Evolutionary conservation across 73 alveolate species (phyloP).

Genomic region (Paramecium tetraurelia): DNA sequence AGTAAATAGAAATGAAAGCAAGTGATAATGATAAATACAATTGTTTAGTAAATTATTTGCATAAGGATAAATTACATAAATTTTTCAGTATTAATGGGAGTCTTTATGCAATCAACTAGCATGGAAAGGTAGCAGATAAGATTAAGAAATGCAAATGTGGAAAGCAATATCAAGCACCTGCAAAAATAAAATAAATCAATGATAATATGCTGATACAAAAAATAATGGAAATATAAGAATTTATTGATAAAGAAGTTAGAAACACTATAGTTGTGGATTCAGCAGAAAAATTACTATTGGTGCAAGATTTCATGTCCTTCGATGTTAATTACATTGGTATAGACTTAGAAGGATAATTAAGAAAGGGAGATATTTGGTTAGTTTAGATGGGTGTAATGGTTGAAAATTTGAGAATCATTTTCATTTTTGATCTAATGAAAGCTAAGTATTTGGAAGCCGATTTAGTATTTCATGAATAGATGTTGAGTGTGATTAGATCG

Average conservation of each 20-base stretch:
- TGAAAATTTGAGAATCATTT: background rate
- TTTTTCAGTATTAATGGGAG: background rate
- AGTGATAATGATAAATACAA: background rate
- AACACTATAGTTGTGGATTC: background rate
- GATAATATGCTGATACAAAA: background rate
- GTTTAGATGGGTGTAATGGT: background rate
- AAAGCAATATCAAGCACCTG: background rate
- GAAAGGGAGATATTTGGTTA: constrained; percentile 6
- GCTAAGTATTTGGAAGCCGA: background rate
- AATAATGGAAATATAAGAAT: background rate
- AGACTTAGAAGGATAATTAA: constrained; percentile 4
- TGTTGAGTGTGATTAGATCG: background rate
- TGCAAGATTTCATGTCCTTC: background rate
- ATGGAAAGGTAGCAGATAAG: background rate
- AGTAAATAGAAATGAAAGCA: background rate
- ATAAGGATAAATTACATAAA: background rate
- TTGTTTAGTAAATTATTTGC: background rate
- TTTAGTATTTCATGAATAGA: background rate
- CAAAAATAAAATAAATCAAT: background rate
- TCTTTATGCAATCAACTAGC: background rate
- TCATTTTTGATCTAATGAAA: constrained; percentile 21
- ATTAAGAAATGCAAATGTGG: constrained; percentile 7
- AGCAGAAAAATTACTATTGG: background rate
- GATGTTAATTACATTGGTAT: constrained; percentile 13
- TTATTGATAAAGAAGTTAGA: constrained; percentile 19